Conservation (phyloP, 2,329 filamentous ascomycete genomes). For the Teratosphaeria gauchensis region DNA sequence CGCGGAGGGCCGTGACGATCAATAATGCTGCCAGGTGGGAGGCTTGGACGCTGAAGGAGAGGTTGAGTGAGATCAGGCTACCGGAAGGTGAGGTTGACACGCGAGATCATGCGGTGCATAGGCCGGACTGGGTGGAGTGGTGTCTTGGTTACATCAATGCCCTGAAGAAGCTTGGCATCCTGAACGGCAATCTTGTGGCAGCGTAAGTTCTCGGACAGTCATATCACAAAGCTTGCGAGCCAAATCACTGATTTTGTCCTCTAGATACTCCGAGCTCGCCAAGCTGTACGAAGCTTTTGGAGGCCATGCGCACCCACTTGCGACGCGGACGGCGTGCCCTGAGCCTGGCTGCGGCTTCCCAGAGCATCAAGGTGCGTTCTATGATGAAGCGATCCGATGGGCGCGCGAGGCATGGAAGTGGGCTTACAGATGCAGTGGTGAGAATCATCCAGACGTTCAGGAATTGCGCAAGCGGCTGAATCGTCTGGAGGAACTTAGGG, state of each 20-base stretch:
- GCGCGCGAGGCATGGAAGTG: background rate
- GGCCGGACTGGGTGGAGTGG: background rate
- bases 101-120: too few relatives aligned
- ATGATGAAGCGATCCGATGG: background rate
- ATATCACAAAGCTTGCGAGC: background rate
- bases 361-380: background rate
- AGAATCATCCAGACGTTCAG: background rate
- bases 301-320: background rate
- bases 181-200: background rate
- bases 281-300: background rate
- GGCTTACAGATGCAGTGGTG: background rate
- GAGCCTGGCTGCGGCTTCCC: background rate
- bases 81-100: too few relatives aligned
- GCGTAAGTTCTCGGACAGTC: background rate
- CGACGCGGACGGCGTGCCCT: background rate
- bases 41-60: too few relatives aligned
- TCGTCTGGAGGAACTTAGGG: background rate
- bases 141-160: background rate
- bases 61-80: too few relatives aligned
- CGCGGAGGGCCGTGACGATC: too few relatives aligned
- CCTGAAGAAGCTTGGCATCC: background rate
- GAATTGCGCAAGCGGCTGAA: background rate
- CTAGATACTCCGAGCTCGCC: background rate
- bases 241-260: background rate
- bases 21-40: too few relatives aligned